A percentile compares a stretch with the other conserved stretches of the same genome.
phyloP scores from a whole-genome alignment of 108 stramenopile genomes.

The Nitzschia putrida region DNA sequence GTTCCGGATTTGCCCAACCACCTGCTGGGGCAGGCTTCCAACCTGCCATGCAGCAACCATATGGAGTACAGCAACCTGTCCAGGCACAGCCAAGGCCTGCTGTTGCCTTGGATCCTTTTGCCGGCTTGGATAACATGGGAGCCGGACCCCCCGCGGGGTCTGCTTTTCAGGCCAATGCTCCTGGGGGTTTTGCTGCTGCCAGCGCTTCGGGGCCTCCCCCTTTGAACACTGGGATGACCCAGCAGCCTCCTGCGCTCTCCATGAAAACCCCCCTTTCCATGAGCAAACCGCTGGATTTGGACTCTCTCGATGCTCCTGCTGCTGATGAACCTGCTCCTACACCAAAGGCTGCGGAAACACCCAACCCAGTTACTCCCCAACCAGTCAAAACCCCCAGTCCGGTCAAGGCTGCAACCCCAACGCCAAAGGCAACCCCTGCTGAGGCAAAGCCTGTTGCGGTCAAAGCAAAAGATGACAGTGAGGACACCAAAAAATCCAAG shows the following conservation, averaged over 20 bases:
- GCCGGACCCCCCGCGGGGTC: constrained; percentile 4
- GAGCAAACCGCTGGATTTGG: constrained; percentile 22
- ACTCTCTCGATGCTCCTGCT: not conserved
- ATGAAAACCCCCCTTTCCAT: constrained; percentile 21
- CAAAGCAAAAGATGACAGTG: not conserved
- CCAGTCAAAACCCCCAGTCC: not conserved
- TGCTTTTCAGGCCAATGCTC: not conserved
- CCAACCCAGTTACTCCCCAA: not conserved
- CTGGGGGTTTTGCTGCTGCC: constrained; percentile 1
- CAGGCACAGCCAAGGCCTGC: constrained; percentile 30
- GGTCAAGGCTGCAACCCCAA: not conserved
- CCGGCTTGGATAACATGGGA: constrained; percentile 60
- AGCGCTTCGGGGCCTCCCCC: constrained; percentile 2
- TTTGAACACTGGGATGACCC: not conserved
- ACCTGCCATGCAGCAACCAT: constrained; percentile 8
- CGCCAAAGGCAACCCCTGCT: not conserved
- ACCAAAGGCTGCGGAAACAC: not conserved
- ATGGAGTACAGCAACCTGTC: constrained; percentile 14
- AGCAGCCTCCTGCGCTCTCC: constrained; percentile 5
- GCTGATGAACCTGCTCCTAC: not conserved
- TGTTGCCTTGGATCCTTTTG: constrained; percentile 77
- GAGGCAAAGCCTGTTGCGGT: not conserved
- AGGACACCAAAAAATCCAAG: constrained; percentile 2
- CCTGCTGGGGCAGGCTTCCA: constrained; percentile 29
- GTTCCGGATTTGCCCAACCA: constrained; percentile 14